Evolutionary conservation across 768 basidiomycete genomes (phyloP), one percentile per base, ranked within the genome.

Genomic region (Tephrocybe rancida): DNA sequence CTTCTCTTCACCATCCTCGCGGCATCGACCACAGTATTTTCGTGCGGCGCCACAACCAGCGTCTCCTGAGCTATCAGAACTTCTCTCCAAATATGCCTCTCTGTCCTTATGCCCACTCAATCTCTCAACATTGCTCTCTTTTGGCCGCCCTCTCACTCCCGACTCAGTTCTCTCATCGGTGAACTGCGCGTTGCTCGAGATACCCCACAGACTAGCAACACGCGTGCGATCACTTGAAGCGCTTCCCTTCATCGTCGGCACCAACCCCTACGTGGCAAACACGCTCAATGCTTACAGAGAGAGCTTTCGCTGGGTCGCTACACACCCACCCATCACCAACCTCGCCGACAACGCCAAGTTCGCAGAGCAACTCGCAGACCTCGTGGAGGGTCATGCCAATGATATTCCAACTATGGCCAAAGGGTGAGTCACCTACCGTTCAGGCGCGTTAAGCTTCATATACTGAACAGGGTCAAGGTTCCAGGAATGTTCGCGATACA

Each of bases 391-490:
- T 48, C 93, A 95, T 65, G 80, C 88, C 1, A 88, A 95, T 69
- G 94, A 95, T 66, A 91, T 95, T 45, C 92, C 92, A 1, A 88
- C 87, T 13, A 83, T 95, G 82, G 92, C 93, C 3, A 93, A 92
- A 71, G 93, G 93, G 91, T 87, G 57, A 51, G 73, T 45, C 30
- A 19, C 22, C 11, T 11, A 29, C 11, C 2, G 1, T 43, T n/a
- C n/a, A n/a, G n/a, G n/a, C n/a, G n/a, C n/a, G n/a, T n/a, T n/a
- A n/a, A n/a, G n/a, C 16, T 41, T 10, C 29, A 13, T 25, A 21
- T 43, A 13, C 35, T 49, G 38, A 48, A 19, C 32, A 18, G 25
- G 24, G 7, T 30, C 44, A 50, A 90, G 93, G 44, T 95, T 95
- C 65, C 90, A 92, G 61, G 94, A 95, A 72, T 90, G 87, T 56